Evolutionary conservation across 2,329 filamentous ascomycete species (phyloP), one percentile per base, ranked within the genome.

Genomic region (Ciborinia camelliae): DNA sequence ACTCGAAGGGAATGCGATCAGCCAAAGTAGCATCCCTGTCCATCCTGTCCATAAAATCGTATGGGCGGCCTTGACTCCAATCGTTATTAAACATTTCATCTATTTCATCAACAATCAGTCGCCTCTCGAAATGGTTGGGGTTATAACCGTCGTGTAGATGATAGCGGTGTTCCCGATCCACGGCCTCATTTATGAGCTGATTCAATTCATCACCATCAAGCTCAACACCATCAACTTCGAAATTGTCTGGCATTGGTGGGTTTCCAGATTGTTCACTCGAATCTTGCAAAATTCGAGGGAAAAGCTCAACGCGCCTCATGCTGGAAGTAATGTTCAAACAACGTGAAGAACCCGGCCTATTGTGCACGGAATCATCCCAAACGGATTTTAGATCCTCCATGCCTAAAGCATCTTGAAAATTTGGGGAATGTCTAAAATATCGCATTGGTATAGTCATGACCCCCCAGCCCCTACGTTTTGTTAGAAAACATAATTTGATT

Each of bases 401-500:
- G 8, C 63, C 64, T n/a, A 66, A 54, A 50, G 65, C 55, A 35
- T 68, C 67, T 64, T 67, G 60, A 62, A 64, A 54, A 55, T 41
- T 62, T 7, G 53, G 66, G 15, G 58, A 32, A 4, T 4, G 58
- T 60, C 66, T 70, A 51, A 73, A 73, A 47, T 63, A 65, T 10
- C 50, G 37, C n/a, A 66, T 39, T 23, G 69, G 71, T 35, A 75
- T 61, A 35, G 68, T 64, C 14, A 73, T 28, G 20, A 73, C 67
- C 3, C 72, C 72, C 73, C 73, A 74, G 12, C 71, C 71, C 68
- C 68, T 72, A 39, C 18, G 3, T 1, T 3, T 47, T 15, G 54
- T 47, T 23, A 58, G 14, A 45, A 47, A 45, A 8, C 28, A 35
- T 26, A 58, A 4, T 35, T 52, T n/a, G n/a, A 54, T 45, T 4